Evolutionary conservation across 257 asterid genomes (phyloP).

Genomic region (Thymus mandschuricus): DNA sequence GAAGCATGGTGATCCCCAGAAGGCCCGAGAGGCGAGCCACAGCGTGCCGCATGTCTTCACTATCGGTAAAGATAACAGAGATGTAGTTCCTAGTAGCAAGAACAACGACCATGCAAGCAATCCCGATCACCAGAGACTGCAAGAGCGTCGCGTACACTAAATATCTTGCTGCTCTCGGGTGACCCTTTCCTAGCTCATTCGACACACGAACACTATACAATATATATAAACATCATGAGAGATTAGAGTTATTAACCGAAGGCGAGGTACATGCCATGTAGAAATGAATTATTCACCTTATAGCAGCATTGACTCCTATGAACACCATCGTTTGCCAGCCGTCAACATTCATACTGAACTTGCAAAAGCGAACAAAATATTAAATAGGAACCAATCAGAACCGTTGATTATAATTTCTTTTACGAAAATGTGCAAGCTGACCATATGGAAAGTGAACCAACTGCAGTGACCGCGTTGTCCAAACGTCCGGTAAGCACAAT

Average conservation of each 20-base stretch:
- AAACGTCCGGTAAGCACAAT: constrained; percentile 75
- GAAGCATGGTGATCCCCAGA: constrained; percentile 80
- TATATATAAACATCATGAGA: too few species aligned
- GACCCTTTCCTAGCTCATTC: constrained; percentile 78
- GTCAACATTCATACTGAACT: constrained; percentile 62
- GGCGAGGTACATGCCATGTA: too few species aligned
- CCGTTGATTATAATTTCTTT: too few species aligned
- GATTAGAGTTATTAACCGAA: too few species aligned
- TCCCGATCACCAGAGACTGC: constrained; percentile 67
- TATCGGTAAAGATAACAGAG: constrained; percentile 51
- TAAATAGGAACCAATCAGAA: neutral
- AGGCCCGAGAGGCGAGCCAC: constrained; percentile 64
- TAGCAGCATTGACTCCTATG: constrained; percentile 84
- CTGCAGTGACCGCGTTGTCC: constrained; percentile 67
- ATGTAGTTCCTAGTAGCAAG: constrained; percentile 55
- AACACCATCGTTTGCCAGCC: constrained; percentile 68
- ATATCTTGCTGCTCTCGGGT: constrained; percentile 67
- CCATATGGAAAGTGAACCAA: constrained; percentile 91
- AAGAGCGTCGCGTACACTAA: constrained; percentile 51
- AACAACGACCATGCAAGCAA: constrained; percentile 58
- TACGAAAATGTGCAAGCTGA: constrained; percentile 4
- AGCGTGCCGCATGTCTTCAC: constrained; percentile 57
- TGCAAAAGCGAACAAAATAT: neutral
- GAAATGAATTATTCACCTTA: constrained; percentile 48
- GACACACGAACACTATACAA: constrained; percentile 67